These are phyloP conservation scores for Lepiota venenata DNA, from an alignment of 768 basidiomycete genomes.

Conservation along the genomic window DNA sequence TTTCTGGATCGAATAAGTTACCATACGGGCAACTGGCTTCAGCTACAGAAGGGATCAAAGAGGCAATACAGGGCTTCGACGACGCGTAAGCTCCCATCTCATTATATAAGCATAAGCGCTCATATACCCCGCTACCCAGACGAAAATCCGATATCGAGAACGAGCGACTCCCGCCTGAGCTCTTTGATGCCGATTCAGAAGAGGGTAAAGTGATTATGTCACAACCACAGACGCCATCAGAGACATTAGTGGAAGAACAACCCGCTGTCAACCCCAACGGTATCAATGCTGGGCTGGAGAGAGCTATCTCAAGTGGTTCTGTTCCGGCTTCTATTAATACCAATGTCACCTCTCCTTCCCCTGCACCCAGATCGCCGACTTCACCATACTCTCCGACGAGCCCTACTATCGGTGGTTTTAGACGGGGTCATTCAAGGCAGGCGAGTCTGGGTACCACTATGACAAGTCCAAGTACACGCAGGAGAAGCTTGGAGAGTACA, in stretches of 20 bases:
- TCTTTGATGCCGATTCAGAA: constrained; percentile 77
- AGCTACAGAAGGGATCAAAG: constrained; percentile 92
- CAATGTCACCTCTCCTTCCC: constrained; percentile 21
- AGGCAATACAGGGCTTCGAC: constrained; percentile 89
- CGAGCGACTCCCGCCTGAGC: constrained; percentile 94
- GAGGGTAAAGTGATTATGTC: constrained; percentile 63
- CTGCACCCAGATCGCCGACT: constrained; percentile 22
- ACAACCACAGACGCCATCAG: constrained; percentile 56
- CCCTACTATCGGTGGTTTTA: constrained; percentile 49
- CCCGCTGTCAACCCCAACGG: constrained; percentile 45
- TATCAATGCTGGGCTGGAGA: constrained; percentile 40
- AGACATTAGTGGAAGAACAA: constrained; percentile 35
- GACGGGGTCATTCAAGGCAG: constrained; percentile 70
- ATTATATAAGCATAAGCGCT: neutral
- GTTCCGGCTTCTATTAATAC: constrained; percentile 12
- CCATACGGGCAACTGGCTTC: constrained; percentile 83
- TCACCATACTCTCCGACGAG: constrained; percentile 30
- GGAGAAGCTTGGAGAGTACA: constrained; percentile 92
- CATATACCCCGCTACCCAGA: constrained; percentile 34
- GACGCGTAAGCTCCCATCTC: constrained; percentile 73
- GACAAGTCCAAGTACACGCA: constrained; percentile 90
- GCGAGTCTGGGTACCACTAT: constrained; percentile 91
- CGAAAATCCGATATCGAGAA: constrained; percentile 99
- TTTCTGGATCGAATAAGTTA: constrained; percentile 72
- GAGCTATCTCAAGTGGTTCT: constrained; percentile 25